Conservation (phyloP, 2,329 filamentous ascomycete genomes). For the Colletotrichum kahawae region DNA sequence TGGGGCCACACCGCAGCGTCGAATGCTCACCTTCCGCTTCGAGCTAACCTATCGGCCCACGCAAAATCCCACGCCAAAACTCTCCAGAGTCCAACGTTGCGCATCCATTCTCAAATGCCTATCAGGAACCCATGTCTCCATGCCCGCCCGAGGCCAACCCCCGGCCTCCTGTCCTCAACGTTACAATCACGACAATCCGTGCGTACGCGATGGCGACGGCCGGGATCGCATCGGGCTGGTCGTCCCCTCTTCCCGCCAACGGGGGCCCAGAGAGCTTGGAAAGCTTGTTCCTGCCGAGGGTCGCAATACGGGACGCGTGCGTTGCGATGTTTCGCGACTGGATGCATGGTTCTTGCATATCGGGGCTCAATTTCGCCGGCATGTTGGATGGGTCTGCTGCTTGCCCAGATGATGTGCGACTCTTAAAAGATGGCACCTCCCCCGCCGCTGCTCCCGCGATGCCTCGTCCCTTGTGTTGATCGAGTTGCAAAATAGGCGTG, state of each 20-base stretch:
- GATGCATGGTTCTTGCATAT: background rate
- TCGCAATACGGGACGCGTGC: background rate
- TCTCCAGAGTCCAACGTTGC: background rate
- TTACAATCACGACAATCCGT: background rate
- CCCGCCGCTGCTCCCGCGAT: background rate
- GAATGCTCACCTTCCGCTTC: constrained; percentile 15
- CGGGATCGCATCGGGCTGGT: background rate
- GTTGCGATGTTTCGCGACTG: background rate
- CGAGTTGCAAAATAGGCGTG: background rate
- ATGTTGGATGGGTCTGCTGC: background rate
- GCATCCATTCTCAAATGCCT: background rate
- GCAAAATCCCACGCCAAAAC: background rate
- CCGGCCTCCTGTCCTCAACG: background rate
- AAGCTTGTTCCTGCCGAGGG: constrained; percentile 1
- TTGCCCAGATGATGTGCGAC: background rate
- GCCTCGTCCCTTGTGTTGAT: background rate
- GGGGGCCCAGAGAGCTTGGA: background rate
- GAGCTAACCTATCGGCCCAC: constrained; percentile 10
- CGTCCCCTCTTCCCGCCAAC: background rate
- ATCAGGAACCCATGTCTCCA: background rate
- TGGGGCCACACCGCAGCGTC: background rate
- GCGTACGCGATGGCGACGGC: background rate
- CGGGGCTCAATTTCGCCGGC: background rate
- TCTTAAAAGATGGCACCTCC: background rate
- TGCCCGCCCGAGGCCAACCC: background rate